Conservation (phyloP, 441 rosid species). For the Brassica hybrid region DNA sequence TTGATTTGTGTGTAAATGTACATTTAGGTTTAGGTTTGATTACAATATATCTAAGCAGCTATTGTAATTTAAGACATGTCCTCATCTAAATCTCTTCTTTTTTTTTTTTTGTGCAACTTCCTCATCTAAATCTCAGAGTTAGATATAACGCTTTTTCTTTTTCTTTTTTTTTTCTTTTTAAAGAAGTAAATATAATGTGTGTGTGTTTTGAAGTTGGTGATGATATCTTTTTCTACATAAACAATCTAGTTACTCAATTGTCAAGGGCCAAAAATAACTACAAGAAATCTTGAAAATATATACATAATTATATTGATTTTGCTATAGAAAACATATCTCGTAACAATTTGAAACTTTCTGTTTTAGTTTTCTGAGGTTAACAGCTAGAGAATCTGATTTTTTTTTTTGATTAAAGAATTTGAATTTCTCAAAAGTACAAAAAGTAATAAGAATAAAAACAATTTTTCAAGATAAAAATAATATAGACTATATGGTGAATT, state of each 20-base stretch:
- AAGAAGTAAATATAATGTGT: not conserved
- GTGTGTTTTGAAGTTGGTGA: not conserved
- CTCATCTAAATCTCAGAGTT: not conserved
- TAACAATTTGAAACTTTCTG: not conserved
- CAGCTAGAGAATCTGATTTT: conserved; percentile 8
- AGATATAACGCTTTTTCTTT: not conserved
- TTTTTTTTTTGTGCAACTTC: too few species aligned
- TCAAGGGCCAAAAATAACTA: not conserved
- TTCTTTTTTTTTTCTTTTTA: too few species aligned
- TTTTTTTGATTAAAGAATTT: too few species aligned
- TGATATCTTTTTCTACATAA: not conserved
- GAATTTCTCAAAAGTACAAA: not conserved
- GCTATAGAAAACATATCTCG: not conserved
- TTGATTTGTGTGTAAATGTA: not conserved
- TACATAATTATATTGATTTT: not conserved
- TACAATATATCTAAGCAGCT: not conserved
- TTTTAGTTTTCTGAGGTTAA: not conserved
- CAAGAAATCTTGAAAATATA: not conserved
- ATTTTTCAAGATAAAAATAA: too few species aligned
- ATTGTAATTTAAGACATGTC: not conserved
- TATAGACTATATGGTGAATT: too few species aligned
- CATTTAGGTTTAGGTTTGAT: not conserved
- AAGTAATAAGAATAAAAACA: not conserved
- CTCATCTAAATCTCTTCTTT: not conserved
- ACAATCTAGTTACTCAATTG: not conserved